Conservation (phyloP, 345 rosid genomes). For the Eucalyptus regnans region DNA sequence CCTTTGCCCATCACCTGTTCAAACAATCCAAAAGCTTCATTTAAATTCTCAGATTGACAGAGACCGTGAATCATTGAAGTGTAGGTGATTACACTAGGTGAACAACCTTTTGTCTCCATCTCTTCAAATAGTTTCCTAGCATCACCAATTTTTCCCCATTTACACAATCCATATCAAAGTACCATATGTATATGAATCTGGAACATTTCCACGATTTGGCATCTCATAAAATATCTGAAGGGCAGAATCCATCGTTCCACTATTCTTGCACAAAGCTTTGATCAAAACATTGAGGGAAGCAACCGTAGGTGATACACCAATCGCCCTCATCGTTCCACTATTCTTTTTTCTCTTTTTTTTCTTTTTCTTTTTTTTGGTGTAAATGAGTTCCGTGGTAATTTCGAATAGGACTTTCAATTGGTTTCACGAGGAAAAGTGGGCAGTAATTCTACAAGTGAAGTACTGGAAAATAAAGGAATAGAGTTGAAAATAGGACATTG, state of each 20-base stretch:
- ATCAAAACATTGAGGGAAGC: slow-evolving; percentile 78
- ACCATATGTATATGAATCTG: slow-evolving; percentile 82
- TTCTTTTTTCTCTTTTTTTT: too few species aligned
- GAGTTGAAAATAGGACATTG: too few species aligned
- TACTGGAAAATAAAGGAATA: too few species aligned
- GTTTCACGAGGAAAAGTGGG: too few species aligned
- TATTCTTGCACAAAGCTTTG: slow-evolving; percentile 73
- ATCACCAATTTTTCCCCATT: slow-evolving; percentile 27
- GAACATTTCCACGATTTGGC: slow-evolving; percentile 52
- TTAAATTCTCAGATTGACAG: slow-evolving; percentile 34
- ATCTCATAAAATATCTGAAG: slow-evolving; percentile 66
- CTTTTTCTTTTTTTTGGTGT: too few species aligned
- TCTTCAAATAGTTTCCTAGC: slow-evolving; percentile 59
- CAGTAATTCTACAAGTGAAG: too few species aligned
- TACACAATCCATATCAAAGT: slow-evolving; percentile 78
- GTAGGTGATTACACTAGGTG: slow-evolving; percentile 76
- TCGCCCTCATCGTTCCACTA: slow-evolving; percentile 32
- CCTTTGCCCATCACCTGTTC: slow-evolving; percentile 61
- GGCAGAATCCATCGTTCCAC: slow-evolving; percentile 51
- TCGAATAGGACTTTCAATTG: too few species aligned
- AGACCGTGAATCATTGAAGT: slow-evolving; percentile 62
- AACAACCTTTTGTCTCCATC: slow-evolving; percentile 60
- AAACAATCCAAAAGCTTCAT: slow-evolving; percentile 51
- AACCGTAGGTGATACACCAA: slow-evolving; percentile 43
- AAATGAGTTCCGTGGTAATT: too few species aligned